Percentiles rank a stretch among this genome's conserved stretches.
Conservation (phyloP, 73 alveolate genomes). For the Tetrahymena thermophila region DNA sequence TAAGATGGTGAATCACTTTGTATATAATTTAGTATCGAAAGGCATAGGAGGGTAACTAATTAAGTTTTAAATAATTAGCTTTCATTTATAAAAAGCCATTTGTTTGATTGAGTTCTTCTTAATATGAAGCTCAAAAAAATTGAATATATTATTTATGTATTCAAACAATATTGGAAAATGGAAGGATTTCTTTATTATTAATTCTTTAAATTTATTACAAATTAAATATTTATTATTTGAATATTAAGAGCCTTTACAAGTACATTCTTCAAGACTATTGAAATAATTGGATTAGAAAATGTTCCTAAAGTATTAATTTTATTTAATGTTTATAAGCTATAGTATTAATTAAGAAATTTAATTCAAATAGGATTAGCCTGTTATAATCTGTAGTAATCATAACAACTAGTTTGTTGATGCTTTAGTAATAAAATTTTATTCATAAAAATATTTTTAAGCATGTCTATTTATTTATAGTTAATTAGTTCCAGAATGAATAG, state of each 20-base stretch:
- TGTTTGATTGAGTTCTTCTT: background rate
- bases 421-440: conserved; percentile 31
- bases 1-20: background rate
- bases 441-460: background rate
- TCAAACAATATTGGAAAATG: too few species aligned
- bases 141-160: too few species aligned
- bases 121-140: too few species aligned
- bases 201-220: too few species aligned
- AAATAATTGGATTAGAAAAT: conserved; percentile 35
- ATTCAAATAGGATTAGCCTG: conserved; percentile 66
- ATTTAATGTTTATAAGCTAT: background rate
- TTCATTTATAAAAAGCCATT: background rate
- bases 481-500: conserved; percentile 42
- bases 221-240: background rate
- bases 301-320: conserved; percentile 17
- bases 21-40: background rate
- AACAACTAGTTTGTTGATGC: conserved; percentile 94
- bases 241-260: background rate
- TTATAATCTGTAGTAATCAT: conserved; percentile 93
- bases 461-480: conserved; percentile 41
- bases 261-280: conserved; percentile 30
- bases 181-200: too few species aligned
- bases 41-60: background rate
- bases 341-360: background rate
- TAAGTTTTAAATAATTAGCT: background rate